Evolutionary conservation across 2,329 filamentous ascomycete genomes (phyloP).

Genomic region (Bimuria novae-zelandiae): DNA sequence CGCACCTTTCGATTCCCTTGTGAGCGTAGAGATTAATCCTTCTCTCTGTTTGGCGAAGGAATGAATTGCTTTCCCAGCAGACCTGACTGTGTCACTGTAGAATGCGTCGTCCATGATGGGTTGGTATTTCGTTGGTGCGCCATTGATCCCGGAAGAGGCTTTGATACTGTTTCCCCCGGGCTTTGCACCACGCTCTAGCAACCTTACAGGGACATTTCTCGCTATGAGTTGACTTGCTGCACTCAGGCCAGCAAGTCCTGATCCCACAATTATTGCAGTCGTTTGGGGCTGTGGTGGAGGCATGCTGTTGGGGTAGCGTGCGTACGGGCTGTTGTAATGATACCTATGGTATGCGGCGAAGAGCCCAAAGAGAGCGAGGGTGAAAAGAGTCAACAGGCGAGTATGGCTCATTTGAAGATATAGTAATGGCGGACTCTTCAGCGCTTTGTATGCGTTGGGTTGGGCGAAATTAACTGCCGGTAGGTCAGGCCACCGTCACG

Average conservation of each 20-base stretch:
- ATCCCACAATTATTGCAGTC: conserved; percentile 61
- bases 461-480: too few species aligned
- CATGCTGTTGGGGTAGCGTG: too few species aligned
- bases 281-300: too few species aligned
- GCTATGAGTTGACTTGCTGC: conserved; percentile 62
- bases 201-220: conserved; percentile 57
- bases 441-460: too few species aligned
- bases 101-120: conserved; percentile 50
- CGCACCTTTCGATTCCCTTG: conserved; percentile 53
- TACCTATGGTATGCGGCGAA: too few species aligned
- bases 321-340: too few species aligned
- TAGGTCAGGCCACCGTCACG: too few species aligned
- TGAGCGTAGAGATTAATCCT: conserved; percentile 56
- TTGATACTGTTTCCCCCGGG: conserved; percentile 70
- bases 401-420: too few species aligned
- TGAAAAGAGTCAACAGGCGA: too few species aligned
- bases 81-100: conserved; percentile 61
- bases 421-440: too few species aligned
- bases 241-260: conserved; percentile 66
- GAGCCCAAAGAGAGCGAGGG: too few species aligned
- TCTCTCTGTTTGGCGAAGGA: conserved; percentile 43
- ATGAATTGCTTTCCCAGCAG: conserved; percentile 53
- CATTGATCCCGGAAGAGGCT: conserved; percentile 69
- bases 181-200: conserved; percentile 64
- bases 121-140: conserved; percentile 64